phyloP scores from a whole-genome alignment of 257 asterid genomes.

The Petunia secreta region DNA sequence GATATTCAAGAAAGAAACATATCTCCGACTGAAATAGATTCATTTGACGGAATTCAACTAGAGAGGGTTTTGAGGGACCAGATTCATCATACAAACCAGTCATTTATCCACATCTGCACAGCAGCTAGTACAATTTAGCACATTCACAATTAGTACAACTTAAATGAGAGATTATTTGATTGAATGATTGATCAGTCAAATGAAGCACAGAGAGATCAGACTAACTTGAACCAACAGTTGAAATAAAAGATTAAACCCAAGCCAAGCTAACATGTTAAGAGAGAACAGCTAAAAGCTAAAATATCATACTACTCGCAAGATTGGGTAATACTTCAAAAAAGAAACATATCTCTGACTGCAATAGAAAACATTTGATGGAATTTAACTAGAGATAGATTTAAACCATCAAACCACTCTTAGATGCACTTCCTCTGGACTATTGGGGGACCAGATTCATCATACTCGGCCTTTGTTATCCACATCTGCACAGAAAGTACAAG shows the following conservation, averaged over 20 bases:
- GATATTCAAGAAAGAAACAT: too few species aligned
- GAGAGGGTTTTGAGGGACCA: too few species aligned
- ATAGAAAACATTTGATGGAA: neutral
- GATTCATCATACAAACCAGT: too few species aligned
- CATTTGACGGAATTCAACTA: too few species aligned
- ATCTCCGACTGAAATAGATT: too few species aligned
- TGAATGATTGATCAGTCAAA: neutral
- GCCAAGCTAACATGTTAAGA: neutral
- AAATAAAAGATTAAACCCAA: neutral
- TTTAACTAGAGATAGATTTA: neutral
- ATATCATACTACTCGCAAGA: neutral
- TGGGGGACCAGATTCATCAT: slow-evolving; percentile 8
- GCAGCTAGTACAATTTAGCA: too few species aligned
- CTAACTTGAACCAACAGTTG: neutral
- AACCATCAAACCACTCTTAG: neutral
- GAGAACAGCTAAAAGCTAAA: neutral
- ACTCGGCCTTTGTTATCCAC: slow-evolving; percentile 16
- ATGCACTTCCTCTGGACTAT: neutral
- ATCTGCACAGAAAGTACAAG: neutral
- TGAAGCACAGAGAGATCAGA: neutral
- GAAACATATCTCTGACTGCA: neutral
- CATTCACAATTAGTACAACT: neutral
- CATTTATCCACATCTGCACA: too few species aligned
- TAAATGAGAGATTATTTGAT: neutral
- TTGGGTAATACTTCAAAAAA: neutral